Base-by-base conservation (phyloP, 257 asterid species). In the Gentiana dahurica region DNA sequence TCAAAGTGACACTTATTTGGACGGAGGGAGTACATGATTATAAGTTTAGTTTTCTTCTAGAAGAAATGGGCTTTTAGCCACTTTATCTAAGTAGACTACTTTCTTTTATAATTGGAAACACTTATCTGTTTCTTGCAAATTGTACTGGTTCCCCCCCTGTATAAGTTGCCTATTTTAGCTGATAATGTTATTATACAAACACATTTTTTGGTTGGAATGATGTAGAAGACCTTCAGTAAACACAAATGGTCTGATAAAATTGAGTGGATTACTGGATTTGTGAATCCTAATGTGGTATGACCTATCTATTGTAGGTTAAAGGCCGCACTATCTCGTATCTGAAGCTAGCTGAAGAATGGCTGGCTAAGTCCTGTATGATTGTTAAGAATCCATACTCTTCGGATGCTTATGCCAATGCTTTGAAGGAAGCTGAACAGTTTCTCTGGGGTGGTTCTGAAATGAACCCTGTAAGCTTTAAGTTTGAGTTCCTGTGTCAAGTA, bases 391-490 rank as follows among this genome's bases (percentile, higher is more conserved):
- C 95, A 5, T 84, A 82, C 75, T 75, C 86, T 41, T 62, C 73
- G 66, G 77, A 74, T 60, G 73, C 88, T 72, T 90, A 75, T 78
- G 72, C 13, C 59, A 72, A 61, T 71, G 83, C 85, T 66, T 66
- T 87, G 34, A 82, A 82, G 71, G 89, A 82, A 68, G 96, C 96
- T 38, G 86, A 81, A 65, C 91, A 90, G 68, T 90, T 86, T 79
- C 76, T 84, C 71, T 90, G 98, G 98, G 98, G 87, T 69, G 98
- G 89, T 75, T 67, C 76, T 70, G 98, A 87, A 73, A 90, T 90
- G 95, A 89, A 90, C 71, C 80, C 73, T 36, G 98, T 87, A 72
- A 84, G 86, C 54, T 57, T 51, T 54, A 50, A 54, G 63, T 58
- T 52, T 71, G 65, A 56, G 8, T 32, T 12, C 34, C 41, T 48